Base-by-base conservation (phyloP, 306 rosid species). In the Oemleria cerasiformis region DNA sequence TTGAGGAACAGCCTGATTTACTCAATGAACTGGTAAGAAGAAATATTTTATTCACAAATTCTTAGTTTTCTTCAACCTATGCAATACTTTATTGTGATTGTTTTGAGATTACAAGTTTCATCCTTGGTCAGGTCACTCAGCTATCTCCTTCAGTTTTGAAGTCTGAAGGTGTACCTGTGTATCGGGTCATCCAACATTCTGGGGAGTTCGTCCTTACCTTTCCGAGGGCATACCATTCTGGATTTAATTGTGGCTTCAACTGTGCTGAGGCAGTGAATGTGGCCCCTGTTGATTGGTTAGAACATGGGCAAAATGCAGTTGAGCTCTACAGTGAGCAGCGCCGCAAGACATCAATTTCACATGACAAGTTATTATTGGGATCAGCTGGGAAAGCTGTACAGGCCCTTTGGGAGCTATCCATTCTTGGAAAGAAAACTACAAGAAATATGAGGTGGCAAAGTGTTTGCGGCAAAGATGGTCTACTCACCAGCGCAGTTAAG, bases 191-290 rank as follows among this genome's bases (percentile, higher is more conserved):
- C 62, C 98, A 93, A 67, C 84, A 82, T 77, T 75, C 96, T 62
- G 91, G 98, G 76, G 98, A 95, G 76, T 91, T 95, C 71, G 87
- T 95, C 79, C 96, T 95, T 59, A 95, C 99, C 65, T 95, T 95
- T 77, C 99, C 99, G 0, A 86, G 99, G 87, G 97, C 97, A 17
- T 95, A 91, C 72, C 99, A 95, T 56, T 75, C 96, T 64, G 99
- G 99, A 73, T 95, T 95, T 86, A 95, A 95, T 74, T 86, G 96
- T 66, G 99, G 99, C 40, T 95, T 95, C 79, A 95, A 95, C 83
- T 95, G 99, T 74, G 99, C 99, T 2, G 99, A 95, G 84, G 99
- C 99, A 47, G 99, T 95, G 72, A 95, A 95, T 68, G 97, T 89
- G 74, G 99, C 99, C 40, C 99, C 99, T 72, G 85, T 91, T 78